A percentile compares a stretch with the other conserved stretches of the same genome.
Evolutionary conservation across 495 filamentous ascomycete species (phyloP).

Genomic region (Neurospora discreta): DNA sequence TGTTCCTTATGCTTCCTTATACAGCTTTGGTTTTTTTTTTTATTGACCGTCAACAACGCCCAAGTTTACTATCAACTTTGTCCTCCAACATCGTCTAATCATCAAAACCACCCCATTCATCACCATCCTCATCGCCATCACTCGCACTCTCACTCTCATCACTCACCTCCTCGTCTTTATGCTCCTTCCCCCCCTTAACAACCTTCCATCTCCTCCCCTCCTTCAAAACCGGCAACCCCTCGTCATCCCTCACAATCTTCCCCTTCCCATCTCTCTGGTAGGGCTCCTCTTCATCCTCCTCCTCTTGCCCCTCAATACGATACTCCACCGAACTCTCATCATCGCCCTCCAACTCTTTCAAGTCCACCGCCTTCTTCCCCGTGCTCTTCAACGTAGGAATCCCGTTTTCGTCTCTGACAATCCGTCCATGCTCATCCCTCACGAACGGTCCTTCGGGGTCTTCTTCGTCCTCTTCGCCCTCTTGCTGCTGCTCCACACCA

Average conservation of each 20-base stretch:
- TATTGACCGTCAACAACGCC: neutral
- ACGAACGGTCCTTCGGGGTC: conserved; percentile 23
- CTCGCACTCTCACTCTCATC: neutral
- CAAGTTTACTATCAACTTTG: neutral
- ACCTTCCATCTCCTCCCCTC: conserved; percentile 10
- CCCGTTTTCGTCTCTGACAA: conserved; percentile 25
- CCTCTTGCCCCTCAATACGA: conserved; percentile 1
- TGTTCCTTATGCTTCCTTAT: neutral
- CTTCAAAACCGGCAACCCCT: conserved; percentile 5
- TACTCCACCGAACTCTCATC: conserved; percentile 17
- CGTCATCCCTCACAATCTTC: conserved; percentile 18
- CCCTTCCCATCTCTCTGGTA: conserved; percentile 15
- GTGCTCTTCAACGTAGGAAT: conserved; percentile 30
- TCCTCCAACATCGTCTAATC: conserved; percentile 18
- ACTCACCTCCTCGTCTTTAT: conserved; percentile 8
- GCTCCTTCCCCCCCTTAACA: conserved; percentile 20
- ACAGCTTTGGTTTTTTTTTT: neutral
- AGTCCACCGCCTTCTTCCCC: conserved; percentile 8
- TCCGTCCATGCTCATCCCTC: conserved; percentile 26
- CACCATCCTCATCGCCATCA: conserved; percentile 5
- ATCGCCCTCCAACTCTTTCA: conserved; percentile 16
- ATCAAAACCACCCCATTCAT: conserved; percentile 38
- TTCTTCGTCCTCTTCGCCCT: conserved; percentile 1
- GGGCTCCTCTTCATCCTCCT: conserved; percentile 13
- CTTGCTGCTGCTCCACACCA: neutral